Evolutionary conservation across 148 eudicot genomes (phyloP), one percentile per base, ranked within the genome.

Genomic region (Tetragonia tetragonoides): DNA sequence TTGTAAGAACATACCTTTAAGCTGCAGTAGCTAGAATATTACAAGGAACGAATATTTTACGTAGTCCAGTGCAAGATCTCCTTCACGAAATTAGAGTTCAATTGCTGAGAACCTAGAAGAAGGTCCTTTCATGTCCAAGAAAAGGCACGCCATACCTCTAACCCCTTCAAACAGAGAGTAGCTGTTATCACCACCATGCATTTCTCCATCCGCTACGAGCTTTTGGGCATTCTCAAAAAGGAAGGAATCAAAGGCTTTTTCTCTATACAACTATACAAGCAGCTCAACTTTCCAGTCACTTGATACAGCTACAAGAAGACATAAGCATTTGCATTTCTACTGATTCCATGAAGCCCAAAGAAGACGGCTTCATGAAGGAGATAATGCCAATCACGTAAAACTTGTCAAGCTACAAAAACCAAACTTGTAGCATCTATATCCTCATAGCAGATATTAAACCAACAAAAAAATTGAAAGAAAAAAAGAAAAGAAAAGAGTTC

Each of bases 81-180:
- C n/a, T 16, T 3, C 37, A 37, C 39, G 10, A 37, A n/a, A 59
- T n/a, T 69, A 90, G 49, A 89, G 82, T 84, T 93, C 92, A 81
- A 86, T 88, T 66, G 78, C 91, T 34, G 95, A 90, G 72, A 93
- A 93, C 69, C 89, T 85, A 64, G 92, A 89, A 70, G 80, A 71
- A 4, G 91, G 92, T n/a, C 82, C 84, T 17, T 71, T 72, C 89
- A 92, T 86, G 78, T 92, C 94, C 12, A 92, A 79, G 72, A 89
- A 87, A 63, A 88, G 92, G 81, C 85, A 83, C 34, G 97, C 85
- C 92, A 87, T 85, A 5, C 94, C 92, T 12, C 85, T 92, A 59
- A 88, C 66, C 40, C 97, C 97, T n/a, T 87, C 97, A 83, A 92
- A 88, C 75, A 92, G 69, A 17, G 93, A 92, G 83, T 85, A 88